Evolutionary conservation across 75 land plant species (phyloP).

Genomic region (Pinus tabuliformis): DNA sequence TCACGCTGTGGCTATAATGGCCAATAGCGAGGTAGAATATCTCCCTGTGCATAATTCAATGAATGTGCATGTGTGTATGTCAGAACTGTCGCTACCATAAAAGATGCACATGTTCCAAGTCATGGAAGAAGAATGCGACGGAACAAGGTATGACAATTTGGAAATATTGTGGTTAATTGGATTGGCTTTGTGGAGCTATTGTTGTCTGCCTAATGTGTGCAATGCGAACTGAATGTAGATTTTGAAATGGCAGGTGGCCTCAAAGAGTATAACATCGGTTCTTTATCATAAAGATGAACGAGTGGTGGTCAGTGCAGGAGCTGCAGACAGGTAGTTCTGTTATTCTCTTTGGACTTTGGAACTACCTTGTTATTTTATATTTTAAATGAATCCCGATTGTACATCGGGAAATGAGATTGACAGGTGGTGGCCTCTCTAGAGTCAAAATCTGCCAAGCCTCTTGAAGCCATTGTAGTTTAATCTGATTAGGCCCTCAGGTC

Average conservation of each 20-base stretch:
- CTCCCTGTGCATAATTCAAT: neutral
- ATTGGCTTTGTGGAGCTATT: neutral
- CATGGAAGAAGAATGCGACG: constrained; percentile 36
- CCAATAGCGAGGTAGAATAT: neutral
- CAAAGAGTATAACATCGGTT: constrained; percentile 86
- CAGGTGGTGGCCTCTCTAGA: neutral
- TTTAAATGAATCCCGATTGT: neutral
- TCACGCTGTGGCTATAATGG: neutral
- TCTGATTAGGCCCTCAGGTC: too few relatives aligned
- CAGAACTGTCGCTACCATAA: constrained; percentile 60
- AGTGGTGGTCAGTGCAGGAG: constrained; percentile 80
- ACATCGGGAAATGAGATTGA: neutral
- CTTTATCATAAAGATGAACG: constrained; percentile 82
- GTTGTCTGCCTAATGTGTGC: neutral
- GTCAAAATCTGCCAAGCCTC: neutral
- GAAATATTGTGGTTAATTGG: neutral
- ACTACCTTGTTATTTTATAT: neutral
- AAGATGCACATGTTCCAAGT: constrained; percentile 48
- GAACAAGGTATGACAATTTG: constrained; percentile 41
- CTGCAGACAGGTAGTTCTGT: constrained; percentile 75
- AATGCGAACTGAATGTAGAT: neutral
- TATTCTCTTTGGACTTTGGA: neutral
- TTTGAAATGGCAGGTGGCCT: constrained; percentile 31
- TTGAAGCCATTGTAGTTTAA: too few relatives aligned
- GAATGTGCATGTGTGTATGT: neutral